Conservation (phyloP, 352 stramenopile genomes). For the Phytophthora macrochlamydospora region DNA sequence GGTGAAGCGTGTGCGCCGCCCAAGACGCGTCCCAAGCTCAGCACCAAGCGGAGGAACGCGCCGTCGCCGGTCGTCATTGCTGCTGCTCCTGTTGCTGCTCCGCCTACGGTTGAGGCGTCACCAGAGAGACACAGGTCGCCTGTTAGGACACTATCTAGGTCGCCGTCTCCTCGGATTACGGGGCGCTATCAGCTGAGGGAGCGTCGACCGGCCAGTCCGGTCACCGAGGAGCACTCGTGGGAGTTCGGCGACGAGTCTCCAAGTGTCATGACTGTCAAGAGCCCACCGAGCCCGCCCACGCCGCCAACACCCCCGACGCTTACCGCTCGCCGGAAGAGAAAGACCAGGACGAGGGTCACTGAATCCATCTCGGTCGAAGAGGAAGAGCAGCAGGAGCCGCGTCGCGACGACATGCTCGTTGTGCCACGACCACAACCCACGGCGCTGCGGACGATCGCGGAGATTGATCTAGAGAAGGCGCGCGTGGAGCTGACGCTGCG, state of each 20-base stretch:
- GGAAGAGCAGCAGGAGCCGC: conserved; percentile 9
- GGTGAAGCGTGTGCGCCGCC: conserved; percentile 4
- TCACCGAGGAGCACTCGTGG: conserved; percentile 18
- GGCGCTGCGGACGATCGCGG: conserved; percentile 20
- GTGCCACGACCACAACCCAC: conserved; percentile 5
- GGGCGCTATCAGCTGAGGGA: conserved; percentile 15
- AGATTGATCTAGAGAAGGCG: conserved; percentile 41
- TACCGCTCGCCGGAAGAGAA: conserved; percentile 11
- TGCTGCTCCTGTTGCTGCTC: neutral
- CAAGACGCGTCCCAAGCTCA: conserved; percentile 35
- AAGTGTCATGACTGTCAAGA: conserved; percentile 9
- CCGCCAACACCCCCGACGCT: conserved; percentile 19
- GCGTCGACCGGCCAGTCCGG: conserved; percentile 3
- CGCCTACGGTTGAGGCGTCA: neutral
- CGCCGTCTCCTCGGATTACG: conserved; percentile 20
- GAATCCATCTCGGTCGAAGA: conserved; percentile 27
- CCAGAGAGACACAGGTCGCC: neutral
- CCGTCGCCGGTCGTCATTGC: conserved; percentile 5
- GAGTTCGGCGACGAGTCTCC: conserved; percentile 27
- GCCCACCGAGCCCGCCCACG: conserved; percentile 16
- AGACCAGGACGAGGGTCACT: conserved; percentile 27
- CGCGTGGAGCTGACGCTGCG: conserved; percentile 36
- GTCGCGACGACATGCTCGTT: neutral
- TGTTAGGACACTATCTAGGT: conserved; percentile 11
- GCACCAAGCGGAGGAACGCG: conserved; percentile 25